Percentiles rank a stretch among this genome's conserved stretches.
These are phyloP conservation scores for Metschnikowia reukaufii DNA, from an alignment of 805 yeast species.

Conservation along the genomic window DNA sequence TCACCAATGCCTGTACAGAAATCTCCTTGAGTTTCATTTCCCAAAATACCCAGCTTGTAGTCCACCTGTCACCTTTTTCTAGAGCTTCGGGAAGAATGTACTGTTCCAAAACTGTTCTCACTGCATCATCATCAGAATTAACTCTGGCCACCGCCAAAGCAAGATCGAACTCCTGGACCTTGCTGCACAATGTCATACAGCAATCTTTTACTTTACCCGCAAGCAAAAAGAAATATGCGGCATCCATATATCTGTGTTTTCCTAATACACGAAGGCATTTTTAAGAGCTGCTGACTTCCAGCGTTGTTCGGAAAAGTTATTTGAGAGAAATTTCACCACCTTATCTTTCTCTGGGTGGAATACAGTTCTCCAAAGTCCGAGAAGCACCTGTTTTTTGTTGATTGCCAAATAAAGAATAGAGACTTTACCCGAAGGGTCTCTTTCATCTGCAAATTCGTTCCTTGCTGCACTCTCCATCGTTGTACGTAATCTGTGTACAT, in stretches of 20 bases:
- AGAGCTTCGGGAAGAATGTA: slow-evolving; percentile 58
- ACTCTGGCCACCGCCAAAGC: slow-evolving; percentile 82
- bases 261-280: slow-evolving; percentile 90
- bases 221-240: slow-evolving; percentile 83
- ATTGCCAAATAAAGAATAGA: slow-evolving; percentile 78
- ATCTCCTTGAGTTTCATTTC: slow-evolving; percentile 41
- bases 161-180: slow-evolving; percentile 65
- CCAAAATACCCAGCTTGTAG: slow-evolving; percentile 79
- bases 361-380: slow-evolving; percentile 80
- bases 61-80: slow-evolving; percentile 73
- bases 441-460: slow-evolving; percentile 58
- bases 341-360: slow-evolving; percentile 82
- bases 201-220: slow-evolving; percentile 78
- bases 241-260: slow-evolving; percentile 82
- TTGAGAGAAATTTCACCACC: slow-evolving; percentile 70
- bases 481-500: slow-evolving; percentile 27
- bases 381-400: slow-evolving; percentile 68
- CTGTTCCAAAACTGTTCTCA: slow-evolving; percentile 48
- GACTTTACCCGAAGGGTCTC: slow-evolving; percentile 71
- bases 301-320: slow-evolving; percentile 71
- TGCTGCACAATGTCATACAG: slow-evolving; percentile 66
- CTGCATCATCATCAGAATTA: slow-evolving; percentile 39
- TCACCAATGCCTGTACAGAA: slow-evolving; percentile 65
- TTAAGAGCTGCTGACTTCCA: slow-evolving; percentile 90
- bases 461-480: slow-evolving; percentile 70